Evolutionary conservation across 352 stramenopile genomes (phyloP).

Genomic region (Thraustochytrium striatum): DNA sequence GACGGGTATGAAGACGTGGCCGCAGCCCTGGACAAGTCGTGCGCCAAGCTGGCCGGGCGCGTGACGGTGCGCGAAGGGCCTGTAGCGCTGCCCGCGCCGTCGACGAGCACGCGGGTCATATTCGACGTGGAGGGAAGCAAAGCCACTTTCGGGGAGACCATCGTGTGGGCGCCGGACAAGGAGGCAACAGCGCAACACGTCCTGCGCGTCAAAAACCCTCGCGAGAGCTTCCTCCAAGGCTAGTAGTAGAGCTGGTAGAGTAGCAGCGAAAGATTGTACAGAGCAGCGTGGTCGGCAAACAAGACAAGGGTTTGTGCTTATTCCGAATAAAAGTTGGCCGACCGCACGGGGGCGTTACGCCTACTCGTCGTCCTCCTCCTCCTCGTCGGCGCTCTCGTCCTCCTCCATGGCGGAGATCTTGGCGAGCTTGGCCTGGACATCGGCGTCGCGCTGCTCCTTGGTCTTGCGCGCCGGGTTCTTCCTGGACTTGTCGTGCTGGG

Average conservation of each 20-base stretch:
- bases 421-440: conserved; percentile 28
- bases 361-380: conserved; percentile 42
- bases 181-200: neutral
- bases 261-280: no score
- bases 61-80: neutral
- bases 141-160: conserved; percentile 12
- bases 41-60: neutral
- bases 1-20: neutral
- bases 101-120: neutral
- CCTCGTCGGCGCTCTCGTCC: conserved; percentile 26
- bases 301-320: no score
- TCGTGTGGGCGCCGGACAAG: conserved; percentile 15
- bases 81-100: conserved; percentile 22
- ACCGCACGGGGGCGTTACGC: no score
- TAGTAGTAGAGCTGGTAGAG: no score
- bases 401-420: conserved; percentile 47
- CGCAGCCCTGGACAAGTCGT: neutral
- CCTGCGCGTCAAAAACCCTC: conserved; percentile 29
- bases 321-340: no score
- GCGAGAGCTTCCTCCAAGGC: conserved; percentile 20
- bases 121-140: conserved; percentile 25
- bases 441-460: conserved; percentile 48
- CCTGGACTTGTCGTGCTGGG: conserved; percentile 45
- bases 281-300: no score
- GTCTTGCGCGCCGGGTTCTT: conserved; percentile 34